A percentile compares a stretch with the other conserved stretches of the same genome.
phyloP scores from a whole-genome alignment of 176 grass and related monocot species.

The Cenchrus americanus region DNA sequence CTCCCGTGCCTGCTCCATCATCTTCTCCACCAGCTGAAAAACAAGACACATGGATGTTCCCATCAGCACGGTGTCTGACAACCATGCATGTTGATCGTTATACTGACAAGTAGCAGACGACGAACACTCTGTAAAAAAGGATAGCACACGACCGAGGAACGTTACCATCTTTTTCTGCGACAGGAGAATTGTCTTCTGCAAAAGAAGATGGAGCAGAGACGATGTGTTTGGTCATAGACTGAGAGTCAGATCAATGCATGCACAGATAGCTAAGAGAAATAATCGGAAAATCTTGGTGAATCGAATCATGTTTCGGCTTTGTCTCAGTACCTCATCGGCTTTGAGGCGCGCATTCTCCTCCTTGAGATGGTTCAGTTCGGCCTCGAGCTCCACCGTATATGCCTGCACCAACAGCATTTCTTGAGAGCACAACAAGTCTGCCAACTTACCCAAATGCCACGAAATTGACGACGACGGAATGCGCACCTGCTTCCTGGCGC shows the following conservation, averaged over 20 bases:
- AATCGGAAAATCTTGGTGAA: not conserved
- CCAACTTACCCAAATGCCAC: not conserved
- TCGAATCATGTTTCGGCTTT: not conserved
- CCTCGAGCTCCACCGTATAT: constrained; percentile 90
- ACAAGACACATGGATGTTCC: not conserved
- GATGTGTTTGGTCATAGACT: not conserved
- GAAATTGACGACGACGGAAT: not conserved
- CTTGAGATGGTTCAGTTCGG: constrained; percentile 84
- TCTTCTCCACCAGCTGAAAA: constrained; percentile 56
- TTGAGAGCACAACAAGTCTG: not conserved
- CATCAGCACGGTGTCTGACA: constrained; percentile 3
- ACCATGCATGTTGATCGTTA: not conserved
- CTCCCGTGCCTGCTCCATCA: constrained; percentile 49
- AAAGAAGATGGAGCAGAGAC: constrained; percentile 11
- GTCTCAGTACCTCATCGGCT: constrained; percentile 61
- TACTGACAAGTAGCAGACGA: not conserved
- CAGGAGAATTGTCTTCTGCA: constrained; percentile 58
- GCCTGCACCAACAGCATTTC: constrained; percentile 48
- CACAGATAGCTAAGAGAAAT: not conserved
- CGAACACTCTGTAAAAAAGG: not conserved
- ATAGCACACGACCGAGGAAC: not conserved
- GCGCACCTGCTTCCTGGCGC: constrained; percentile 85
- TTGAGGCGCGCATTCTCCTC: constrained; percentile 80
- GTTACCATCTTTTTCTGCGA: constrained; percentile 72
- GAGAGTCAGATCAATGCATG: constrained; percentile 12